Evolutionary conservation across 148 eudicot genomes (phyloP).

Genomic region (Spergularia bocconei): DNA sequence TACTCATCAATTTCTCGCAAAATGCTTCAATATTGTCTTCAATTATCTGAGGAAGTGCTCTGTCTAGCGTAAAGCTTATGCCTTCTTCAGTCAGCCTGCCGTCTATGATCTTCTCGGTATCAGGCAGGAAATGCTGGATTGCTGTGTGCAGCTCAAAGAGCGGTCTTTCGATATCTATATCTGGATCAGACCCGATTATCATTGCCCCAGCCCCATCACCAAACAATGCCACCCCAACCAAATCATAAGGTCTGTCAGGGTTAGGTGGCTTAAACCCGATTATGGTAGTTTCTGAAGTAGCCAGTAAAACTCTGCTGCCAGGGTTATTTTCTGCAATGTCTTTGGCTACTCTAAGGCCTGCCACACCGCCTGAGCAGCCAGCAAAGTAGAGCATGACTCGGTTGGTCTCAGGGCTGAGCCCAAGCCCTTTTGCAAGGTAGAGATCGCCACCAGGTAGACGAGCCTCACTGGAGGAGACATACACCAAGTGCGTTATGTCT

Average conservation of each 20-base stretch:
- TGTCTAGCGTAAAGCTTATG: constrained; percentile 73
- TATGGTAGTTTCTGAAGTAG: constrained; percentile 88
- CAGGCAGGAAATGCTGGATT: constrained; percentile 78
- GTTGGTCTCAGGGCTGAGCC: constrained; percentile 62
- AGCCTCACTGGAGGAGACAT: constrained; percentile 94
- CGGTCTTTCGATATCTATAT: constrained; percentile 45
- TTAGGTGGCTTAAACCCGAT: constrained; percentile 92
- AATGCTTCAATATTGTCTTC: constrained; percentile 79
- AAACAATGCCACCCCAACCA: constrained; percentile 86
- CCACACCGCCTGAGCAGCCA: constrained; percentile 95
- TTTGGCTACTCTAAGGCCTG: constrained; percentile 85
- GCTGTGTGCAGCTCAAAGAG: constrained; percentile 81
- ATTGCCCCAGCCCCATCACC: constrained; percentile 99
- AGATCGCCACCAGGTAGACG: constrained; percentile 91
- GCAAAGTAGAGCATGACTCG: constrained; percentile 80
- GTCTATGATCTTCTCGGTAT: constrained; percentile 78
- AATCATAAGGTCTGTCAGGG: constrained; percentile 66
- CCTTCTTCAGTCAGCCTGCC: constrained; percentile 95
- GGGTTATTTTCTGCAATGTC: constrained; percentile 97
- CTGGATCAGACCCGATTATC: constrained; percentile 64
- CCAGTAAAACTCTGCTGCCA: constrained; percentile 77
- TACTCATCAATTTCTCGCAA: constrained; percentile 51
- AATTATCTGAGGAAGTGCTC: constrained; percentile 80
- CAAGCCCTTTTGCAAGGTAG: constrained; percentile 79
- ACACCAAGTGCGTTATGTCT: constrained; percentile 89